Evolutionary conservation across 306 rosid genomes (phyloP), one percentile per base, ranked within the genome.

Genomic region (Vigna angularis): DNA sequence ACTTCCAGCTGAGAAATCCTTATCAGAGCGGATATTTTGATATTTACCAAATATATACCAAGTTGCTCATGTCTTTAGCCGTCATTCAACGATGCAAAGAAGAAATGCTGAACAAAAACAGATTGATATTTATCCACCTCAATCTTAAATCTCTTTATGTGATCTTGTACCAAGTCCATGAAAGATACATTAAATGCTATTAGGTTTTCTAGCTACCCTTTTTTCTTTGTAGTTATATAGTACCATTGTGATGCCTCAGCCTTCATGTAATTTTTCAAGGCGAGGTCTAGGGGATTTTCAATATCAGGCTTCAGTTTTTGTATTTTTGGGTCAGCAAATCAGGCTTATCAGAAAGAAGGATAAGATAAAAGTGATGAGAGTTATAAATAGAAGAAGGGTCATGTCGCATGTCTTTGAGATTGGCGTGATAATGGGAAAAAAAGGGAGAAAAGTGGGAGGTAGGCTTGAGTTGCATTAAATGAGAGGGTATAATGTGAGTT

Each of bases 1-100:
- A 81, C 86, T 89, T 76, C 93, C 98, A 45, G 97, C 97, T 50
- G 97, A 91, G 87, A 86, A 74, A 76, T 66, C 87, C 51, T 58
- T 74, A 30, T 89, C 87, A n/a, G 79, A 76, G 71, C 88, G 78
- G 62, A 58, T 56, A 15, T 82, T 90, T 81, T 92, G 83, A 90
- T 79, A 22, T 30, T 79, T 64, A 28, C 66, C 0, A 64, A 64
- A 48, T n/a, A 73, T 42, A 28, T 8, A 20, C 45, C 12, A 8
- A 61, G 53, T 32, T 58, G 42, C 22, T 26, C 56, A 22, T 63
- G 38, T 74, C 15, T 36, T 59, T 22, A 15, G 17, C 16, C 32
- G 9, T 56, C 64, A 16, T 17, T 45, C 36, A 10, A 40, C 11
- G 3, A 8, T 40, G 45, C 9, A 40, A 8, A 40, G 12, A 51